Evolutionary conservation across 208 protist genomes (phyloP), one percentile per base, ranked within the genome.

Genomic region (Acanthamoeba sp.): DNA sequence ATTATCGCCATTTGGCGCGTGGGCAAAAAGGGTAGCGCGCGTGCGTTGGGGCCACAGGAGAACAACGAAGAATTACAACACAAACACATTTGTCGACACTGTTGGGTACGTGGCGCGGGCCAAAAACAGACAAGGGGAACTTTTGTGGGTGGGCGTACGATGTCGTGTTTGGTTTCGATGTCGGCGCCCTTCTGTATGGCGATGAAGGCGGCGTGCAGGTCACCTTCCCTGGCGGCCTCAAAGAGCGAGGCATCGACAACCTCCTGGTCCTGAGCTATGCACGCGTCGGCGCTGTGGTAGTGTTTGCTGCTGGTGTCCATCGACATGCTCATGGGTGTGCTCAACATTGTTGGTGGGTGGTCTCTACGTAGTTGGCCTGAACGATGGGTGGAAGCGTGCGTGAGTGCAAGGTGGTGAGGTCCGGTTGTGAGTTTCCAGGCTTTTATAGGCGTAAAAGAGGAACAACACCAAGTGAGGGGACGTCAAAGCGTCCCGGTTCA

Each of bases 151-250:
- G 14, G n/a, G 32, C 69, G 69, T 78, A 78, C 69, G 36, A 78
- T 78, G 69, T 78, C 69, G 32, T 78, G 69, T 36, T 42, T 7
- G 10, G 69, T 14, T 27, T 5, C 9, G 12, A 27, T 27, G 69
- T 78, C 69, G 9, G 69, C 69, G 2, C 69, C 69, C 69, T 78
- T 78, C 69, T 78, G 69, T 1, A 78, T 42, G 69, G 69, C 69
- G 16, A 78, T 27, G 69, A 78, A 78, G 24, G 69, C 69, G 18
- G 69, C 69, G 69, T 36, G 69, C 69, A 78, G 69, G 69, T 78
- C 69, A 32, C 69, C 69, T 32, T 36, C 69, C 69, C 40, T 78
- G 69, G 69, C 69, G 12, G 69, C 69, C 16, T 34, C 18, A 32
- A 42, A 78, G 34, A 78, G 69, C 32, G 69, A 6, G 16, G 27